Evolutionary conservation across 192 early-diverging fungal genomes (phyloP), one percentile per base, ranked within the genome.

Genomic region (Podila horticola): DNA sequence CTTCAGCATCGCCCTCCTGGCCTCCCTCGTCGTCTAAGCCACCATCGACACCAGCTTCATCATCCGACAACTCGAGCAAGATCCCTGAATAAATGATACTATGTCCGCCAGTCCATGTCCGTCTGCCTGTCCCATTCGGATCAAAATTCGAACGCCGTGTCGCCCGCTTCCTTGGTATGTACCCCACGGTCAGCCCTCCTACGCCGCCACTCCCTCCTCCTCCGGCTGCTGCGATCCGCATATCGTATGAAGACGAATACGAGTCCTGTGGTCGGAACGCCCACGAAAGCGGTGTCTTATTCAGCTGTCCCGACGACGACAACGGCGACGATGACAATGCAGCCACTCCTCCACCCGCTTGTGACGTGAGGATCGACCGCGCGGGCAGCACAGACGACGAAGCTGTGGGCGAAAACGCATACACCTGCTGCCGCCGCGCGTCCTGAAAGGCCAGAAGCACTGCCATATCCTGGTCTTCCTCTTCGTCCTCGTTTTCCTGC

Each of bases 11-110:
- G 7, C 58, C 69, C 22, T 38, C 64, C 11, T 8, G 55, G 3
- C 28, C 58, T 4, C 34, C 31, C 13, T 29, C 64, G 3, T 29
- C 51, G 4, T 57, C 59, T 5, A 30, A 20, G 2, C 60, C 69
- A 33, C 60, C 61, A 1, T 62, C 59, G 7, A 13, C 20, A 7
- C 41, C 41, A 45, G 41, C 41, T 45, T 70, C 48, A 22, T 79
- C 77, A 38, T 73, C 77, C 7, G 77, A 81, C n/a, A 68, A 71
- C 11, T 81, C 77, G 10, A 72, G 66, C 51, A 81, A 68, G 33
- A 81, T 81, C 7, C 77, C 77, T 12, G 77, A 81, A 34, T 81
- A 81, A n/a, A 81, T 81, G 58, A 81, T 81, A 57, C 71, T 81
- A 34, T 73, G 77, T 6, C 77, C 77, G 33, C 77, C 71, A 7